These are phyloP conservation scores for Kwoniella shivajii DNA, from an alignment of 1,284 basidiomycete species.

Conservation along the genomic window DNA sequence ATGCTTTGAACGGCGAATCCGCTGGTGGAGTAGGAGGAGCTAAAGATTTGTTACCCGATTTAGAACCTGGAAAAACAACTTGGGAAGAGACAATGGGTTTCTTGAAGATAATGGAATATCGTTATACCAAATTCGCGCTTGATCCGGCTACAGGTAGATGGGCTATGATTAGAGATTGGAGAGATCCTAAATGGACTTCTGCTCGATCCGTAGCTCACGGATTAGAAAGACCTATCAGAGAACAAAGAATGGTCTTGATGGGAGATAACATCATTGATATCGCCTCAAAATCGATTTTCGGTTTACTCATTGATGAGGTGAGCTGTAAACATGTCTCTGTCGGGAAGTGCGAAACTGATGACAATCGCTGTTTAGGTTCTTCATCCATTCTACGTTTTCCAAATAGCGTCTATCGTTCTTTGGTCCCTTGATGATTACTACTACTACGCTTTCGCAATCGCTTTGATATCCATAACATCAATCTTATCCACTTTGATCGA, in stretches of 20 bases:
- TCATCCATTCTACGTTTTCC: constrained; percentile 97
- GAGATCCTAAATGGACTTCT: constrained; percentile 77
- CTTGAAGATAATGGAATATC: constrained; percentile 64
- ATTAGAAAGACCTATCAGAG: constrained; percentile 60
- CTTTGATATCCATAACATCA: constrained; percentile 83
- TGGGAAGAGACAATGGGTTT: constrained; percentile 54
- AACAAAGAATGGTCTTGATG: constrained; percentile 75
- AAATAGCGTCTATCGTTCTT: constrained; percentile 90
- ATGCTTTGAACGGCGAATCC: constrained; percentile 33
- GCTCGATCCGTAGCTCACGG: constrained; percentile 67
- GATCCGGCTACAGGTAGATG: constrained; percentile 84
- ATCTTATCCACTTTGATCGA: constrained; percentile 87
- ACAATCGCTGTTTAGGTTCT: constrained; percentile 63
- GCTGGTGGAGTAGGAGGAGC: constrained; percentile 45
- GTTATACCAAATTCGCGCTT: constrained; percentile 87
- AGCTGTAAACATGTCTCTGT: constrained; percentile 34
- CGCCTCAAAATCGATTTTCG: constrained; percentile 77
- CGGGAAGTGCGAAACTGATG: not conserved
- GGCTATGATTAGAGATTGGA: constrained; percentile 86
- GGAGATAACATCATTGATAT: constrained; percentile 90
- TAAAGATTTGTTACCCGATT: constrained; percentile 46
- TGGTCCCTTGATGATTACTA: constrained; percentile 96
- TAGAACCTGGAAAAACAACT: constrained; percentile 47
- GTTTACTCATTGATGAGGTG: constrained; percentile 88
- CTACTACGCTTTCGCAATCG: constrained; percentile 98